Evolutionary conservation across 108 stramenopile species (phyloP).

Genomic region (Discostella pseudostelligera): DNA sequence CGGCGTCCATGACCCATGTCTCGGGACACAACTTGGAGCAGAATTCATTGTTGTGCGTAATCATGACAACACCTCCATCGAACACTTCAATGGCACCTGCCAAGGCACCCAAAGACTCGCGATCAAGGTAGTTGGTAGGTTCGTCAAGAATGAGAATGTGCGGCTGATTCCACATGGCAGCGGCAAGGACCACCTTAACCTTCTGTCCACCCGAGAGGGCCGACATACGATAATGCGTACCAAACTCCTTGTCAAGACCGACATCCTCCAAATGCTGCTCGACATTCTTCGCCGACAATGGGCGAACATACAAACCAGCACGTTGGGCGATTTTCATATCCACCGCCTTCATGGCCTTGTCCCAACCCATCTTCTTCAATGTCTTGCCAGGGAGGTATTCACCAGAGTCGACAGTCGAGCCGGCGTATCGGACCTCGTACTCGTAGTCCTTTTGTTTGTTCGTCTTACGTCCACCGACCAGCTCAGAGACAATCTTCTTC

Average conservation of each 20-base stretch:
- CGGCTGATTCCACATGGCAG: constrained; percentile 99
- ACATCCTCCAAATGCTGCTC: constrained; percentile 97
- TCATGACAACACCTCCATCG: constrained; percentile 99
- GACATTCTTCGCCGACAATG: constrained; percentile 96
- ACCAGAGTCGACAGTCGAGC: constrained; percentile 82
- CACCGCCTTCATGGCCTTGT: constrained; percentile 98
- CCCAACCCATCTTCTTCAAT: constrained; percentile 98
- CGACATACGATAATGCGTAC: constrained; percentile 98
- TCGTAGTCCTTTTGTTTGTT: constrained; percentile 96
- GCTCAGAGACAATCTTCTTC: constrained; percentile 95
- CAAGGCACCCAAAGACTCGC: constrained; percentile 96
- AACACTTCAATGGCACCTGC: constrained; percentile 96
- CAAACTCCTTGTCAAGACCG: constrained; percentile 96
- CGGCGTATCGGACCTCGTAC: constrained; percentile 94
- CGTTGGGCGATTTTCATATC: constrained; percentile 97
- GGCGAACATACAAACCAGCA: constrained; percentile 90
- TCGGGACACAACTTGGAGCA: constrained; percentile 94
- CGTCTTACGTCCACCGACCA: constrained; percentile 94
- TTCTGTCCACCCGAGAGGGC: constrained; percentile 99
- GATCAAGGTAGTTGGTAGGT: constrained; percentile 99
- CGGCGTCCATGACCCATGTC: constrained; percentile 99
- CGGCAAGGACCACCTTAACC: constrained; percentile 99
- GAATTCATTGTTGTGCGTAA: constrained; percentile 99
- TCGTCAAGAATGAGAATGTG: constrained; percentile 99
- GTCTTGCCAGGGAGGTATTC: constrained; percentile 90